Base-by-base conservation (phyloP, 176 grass and related monocot genomes). In the Triticum timopheevii region DNA sequence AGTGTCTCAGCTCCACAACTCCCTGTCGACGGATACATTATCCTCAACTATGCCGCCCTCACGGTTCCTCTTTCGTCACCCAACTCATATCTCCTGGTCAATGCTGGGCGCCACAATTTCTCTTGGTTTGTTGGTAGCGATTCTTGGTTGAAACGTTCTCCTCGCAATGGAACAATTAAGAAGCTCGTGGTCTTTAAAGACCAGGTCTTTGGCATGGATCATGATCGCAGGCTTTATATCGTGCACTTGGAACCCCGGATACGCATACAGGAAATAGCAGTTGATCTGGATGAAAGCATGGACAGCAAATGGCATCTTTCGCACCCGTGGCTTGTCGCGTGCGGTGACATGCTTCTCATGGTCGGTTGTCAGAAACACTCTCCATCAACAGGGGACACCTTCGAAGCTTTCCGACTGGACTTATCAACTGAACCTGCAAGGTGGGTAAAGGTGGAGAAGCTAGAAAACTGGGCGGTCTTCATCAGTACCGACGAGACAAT, bases 1-100 rank as follows among this genome's bases (percentile, higher is more conserved):
- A 66, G 81, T 78, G 34, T 87, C 72, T 77, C 56, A 31, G 63
- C 88, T 52, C 86, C 90, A 5, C 8, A 8, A 6, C 42, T 92
- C 27, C 80, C n/a, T 0, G 10, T 73, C 17, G 0, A 44, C 4
- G 8, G 33, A 20, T 8, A 22, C 79, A 52, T 13, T 69, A 7
- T 8, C 31, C 9, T 13, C 4, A 0, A 25, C 22, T 10, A 73
- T 73, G 69, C 10, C 44, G n/a, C 2, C 69, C 38, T 73, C 69
- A 73, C 38, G 13, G 69, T 22, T 73, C 69, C 69, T 44, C 69
- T 73, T 24, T 38, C 11, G 38, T 73, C 69, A 73, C 69, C 38
- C 5, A 73, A 73, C 69, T 73, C 22, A 15, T 10, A 73, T 73
- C 38, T 73, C 38, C 39, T 73, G 10, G 69, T 73, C 69, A 44